Evolutionary conservation across 2,329 filamentous ascomycete genomes (phyloP), one percentile per base, ranked within the genome.

Genomic region (Colletotrichum paranaense): DNA sequence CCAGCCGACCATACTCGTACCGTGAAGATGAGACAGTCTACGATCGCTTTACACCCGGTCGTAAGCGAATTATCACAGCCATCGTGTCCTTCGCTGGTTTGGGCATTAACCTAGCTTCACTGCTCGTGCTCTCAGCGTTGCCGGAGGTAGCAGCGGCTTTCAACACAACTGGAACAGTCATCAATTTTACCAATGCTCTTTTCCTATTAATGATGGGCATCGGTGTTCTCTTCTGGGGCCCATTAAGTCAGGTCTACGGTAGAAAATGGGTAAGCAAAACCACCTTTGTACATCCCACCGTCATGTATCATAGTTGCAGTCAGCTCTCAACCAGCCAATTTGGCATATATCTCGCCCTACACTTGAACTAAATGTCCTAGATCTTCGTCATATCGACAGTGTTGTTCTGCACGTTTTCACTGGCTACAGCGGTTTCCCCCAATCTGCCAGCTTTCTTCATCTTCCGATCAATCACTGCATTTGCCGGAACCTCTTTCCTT

Each of bases 121-220:
- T 73, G 14, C 28, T 73, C 4, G 71, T 95, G 9, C 82, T 96
- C 14, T 88, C 93, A 1, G 94, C 93, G 4, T 89, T 93, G 1
- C 93, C 93, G 1, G 93, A 96, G 79, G 91, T 96, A 5, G 92
- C 93, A 1, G 80, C 79, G 3, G 91, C 89, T 5, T 94, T 89
- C 79, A 75, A 85, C 57, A 94, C 92, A 0, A 92, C 89, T 0
- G 92, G 91, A 4, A 89, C 89, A 8, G 88, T 95, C 68, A 90
- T 94, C 78, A 92, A 93, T 78, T 81, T 92, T 46, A 90, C 88
- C 75, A 94, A 94, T 82, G 92, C 92, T 0, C 79, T 94, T 14
- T 94, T 93, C 77, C 86, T 94, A 83, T 81, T 93, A 3, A 92
- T 92, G 78, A 94, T 94, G 92, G 92, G 91, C 0, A 76, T 93